A percentile compares a stretch with the other conserved stretches of the same genome.
These are phyloP conservation scores for Cyberlindnera amylophila DNA, from an alignment of 805 yeast species.

Conservation along the genomic window DNA sequence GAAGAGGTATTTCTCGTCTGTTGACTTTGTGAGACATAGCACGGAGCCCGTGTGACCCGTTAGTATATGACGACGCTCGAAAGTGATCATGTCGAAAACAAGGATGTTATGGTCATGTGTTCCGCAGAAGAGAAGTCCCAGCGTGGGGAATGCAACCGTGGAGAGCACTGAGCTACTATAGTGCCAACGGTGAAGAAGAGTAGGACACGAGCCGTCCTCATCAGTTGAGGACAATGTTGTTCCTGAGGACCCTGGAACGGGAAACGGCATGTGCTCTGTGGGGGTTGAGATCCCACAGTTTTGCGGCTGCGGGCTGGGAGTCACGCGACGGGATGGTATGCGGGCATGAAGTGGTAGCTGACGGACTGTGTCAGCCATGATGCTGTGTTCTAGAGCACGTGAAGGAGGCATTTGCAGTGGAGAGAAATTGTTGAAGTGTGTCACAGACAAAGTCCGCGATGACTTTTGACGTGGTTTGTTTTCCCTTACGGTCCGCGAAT, in stretches of 20 bases:
- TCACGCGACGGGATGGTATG: constrained; percentile 18
- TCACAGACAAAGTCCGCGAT: no score
- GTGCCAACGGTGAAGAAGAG: constrained; percentile 70
- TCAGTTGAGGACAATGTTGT: background rate
- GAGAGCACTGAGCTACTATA: constrained; percentile 71
- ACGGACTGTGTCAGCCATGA: constrained; percentile 16
- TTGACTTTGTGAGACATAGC: constrained; percentile 56
- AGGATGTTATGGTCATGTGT: constrained; percentile 81
- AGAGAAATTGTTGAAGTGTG: no score
- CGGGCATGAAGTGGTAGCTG: constrained; percentile 13
- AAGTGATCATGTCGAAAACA: constrained; percentile 64
- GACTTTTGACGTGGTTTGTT: background rate
- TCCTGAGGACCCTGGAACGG: background rate
- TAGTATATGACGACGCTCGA: constrained; percentile 48
- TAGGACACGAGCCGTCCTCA: constrained; percentile 4
- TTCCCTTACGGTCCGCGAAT: background rate
- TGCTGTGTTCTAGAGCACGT: constrained; percentile 19
- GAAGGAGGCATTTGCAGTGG: background rate
- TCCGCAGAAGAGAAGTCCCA: constrained; percentile 73
- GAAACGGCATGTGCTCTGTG: no score
- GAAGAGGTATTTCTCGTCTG: constrained; percentile 56
- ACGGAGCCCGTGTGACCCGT: constrained; percentile 74
- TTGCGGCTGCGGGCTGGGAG: constrained; percentile 17
- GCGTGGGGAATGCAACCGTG: constrained; percentile 55
- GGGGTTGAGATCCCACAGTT: no score